Base-by-base conservation (phyloP, 208 protist genomes). In the Leishmania guyanensis region DNA sequence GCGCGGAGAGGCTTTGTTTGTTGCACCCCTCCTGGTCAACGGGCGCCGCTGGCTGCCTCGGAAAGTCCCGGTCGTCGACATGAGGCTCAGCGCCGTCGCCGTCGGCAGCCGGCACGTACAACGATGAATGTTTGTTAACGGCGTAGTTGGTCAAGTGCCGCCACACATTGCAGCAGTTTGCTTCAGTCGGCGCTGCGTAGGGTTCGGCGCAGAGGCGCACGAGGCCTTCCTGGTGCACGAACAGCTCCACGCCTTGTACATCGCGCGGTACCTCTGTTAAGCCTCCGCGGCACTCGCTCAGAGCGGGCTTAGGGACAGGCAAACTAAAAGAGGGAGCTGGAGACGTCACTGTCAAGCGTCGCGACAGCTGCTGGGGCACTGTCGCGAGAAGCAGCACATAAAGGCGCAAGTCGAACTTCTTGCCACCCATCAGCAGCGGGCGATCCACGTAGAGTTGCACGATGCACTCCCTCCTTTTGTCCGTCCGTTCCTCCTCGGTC, bases 401-500 rank as follows among this genome's bases (percentile, higher is more conserved):
- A 65, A 98, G 81, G 14, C 98, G 94, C 36, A 99, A 78, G 80
- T 99, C 98, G 78, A 98, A 99, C 86, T 99, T 99, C 53, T 90
- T 91, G 20, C 90, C 90, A 17, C 98, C 91, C 62, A 99, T 95
- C 53, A 98, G 91, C 39, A 98, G 91, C 5, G 98, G 98, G 0
- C 89, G 89, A 56, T 91, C 89, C 3, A 99, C 78, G 88, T 99
- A 99, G 36, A 91, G 73, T 85, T 98, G 95, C 33, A 97, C 83
- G 39, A 98, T 80, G 74, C 79, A 93, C 72, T 93, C 87, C 4
- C 90, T 88, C 60, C 80, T 78, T 70, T 80, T 70, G 16, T 69
- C 77, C 5, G 83, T 77, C 4, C 86, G 66, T 68, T 90, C 89
- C 6, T 51, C 80, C 69, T 77, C 83, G 3, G 62, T 83, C 33